Percentiles rank a stretch among this genome's conserved stretches.
phyloP scores from a whole-genome alignment of 805 yeast species.

The Zygotorulaspora sp. region DNA sequence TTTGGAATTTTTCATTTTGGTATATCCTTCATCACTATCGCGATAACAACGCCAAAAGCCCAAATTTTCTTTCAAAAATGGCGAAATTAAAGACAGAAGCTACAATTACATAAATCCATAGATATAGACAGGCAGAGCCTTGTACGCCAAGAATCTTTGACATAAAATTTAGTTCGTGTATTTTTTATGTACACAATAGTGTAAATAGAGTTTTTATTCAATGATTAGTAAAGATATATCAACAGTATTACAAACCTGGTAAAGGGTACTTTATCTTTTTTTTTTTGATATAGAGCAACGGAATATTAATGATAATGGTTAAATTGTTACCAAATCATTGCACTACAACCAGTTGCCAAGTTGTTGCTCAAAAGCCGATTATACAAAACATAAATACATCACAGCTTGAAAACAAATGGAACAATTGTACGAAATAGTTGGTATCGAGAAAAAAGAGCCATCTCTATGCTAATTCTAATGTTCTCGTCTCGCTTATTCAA shows the following conservation, averaged over 20 bases:
- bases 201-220: too few relatives aligned
- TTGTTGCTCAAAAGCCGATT: too few relatives aligned
- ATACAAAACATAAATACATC: too few relatives aligned
- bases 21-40: not conserved
- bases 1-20: not conserved
- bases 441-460: too few relatives aligned
- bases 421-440: not conserved
- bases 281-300: constrained; percentile 1
- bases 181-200: too few relatives aligned
- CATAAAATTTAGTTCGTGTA: too few relatives aligned
- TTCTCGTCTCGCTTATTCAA: constrained; percentile 38
- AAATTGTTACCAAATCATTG: not conserved
- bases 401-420: too few relatives aligned
- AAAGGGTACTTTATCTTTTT: not conserved
- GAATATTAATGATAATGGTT: constrained; percentile 1
- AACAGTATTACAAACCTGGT: not conserved
- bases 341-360: too few relatives aligned
- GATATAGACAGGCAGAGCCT: constrained; percentile 3
- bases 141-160: too few relatives aligned
- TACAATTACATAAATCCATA: constrained; percentile 2
- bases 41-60: not conserved
- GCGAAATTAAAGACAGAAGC: too few relatives aligned
- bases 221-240: not conserved
- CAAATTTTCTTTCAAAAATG: too few relatives aligned
- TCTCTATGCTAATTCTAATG: too few relatives aligned